Evolutionary conservation across 345 rosid genomes (phyloP), one percentile per base, ranked within the genome.

Genomic region (Cardiospermum halicacabum): DNA sequence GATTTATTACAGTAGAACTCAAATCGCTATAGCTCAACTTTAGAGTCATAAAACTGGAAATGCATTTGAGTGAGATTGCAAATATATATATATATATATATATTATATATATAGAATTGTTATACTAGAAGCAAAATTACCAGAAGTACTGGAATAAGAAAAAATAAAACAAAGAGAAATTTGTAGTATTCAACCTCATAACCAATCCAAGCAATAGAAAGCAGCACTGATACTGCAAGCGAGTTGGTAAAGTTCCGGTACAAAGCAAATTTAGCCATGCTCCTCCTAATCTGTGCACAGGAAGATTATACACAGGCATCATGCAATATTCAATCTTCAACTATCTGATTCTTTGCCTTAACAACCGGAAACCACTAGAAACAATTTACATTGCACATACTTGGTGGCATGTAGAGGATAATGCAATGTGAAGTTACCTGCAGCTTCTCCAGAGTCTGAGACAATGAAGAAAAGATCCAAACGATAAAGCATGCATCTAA

Each of bases 181-280:
- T n/a, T 18, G 27, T 36, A 51, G 30, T 28, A 15, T 66, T 58
- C 34, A 45, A 82, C 87, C 84, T 79, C 84, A 26, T 72, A 75
- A 22, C 87, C 84, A 28, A 82, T 77, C 84, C 84, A 79, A 54
- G 78, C 80, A 66, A 79, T 50, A 32, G 87, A 82, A 39, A 82
- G 68, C 60, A 79, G 73, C 65, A 82, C 82, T 22, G 82, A 69
- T 48, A 77, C 60, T 40, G 87, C 82, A 55, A 82, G 83, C 19
- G 68, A 68, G 76, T 82, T 82, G 50, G 86, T 74, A 51, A 82
- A 82, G 65, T 64, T 82, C 73, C 60, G 78, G 43, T 82, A 82
- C 48, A 82, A 76, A 12, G 75, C 84, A 73, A 82, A 72, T 67
- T 82, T 79, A 21, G 68, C 81, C 72, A 64, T 24, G 58, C 76